Evolutionary conservation across 345 rosid species (phyloP).

Genomic region (Raphanus raphanistrum): DNA sequence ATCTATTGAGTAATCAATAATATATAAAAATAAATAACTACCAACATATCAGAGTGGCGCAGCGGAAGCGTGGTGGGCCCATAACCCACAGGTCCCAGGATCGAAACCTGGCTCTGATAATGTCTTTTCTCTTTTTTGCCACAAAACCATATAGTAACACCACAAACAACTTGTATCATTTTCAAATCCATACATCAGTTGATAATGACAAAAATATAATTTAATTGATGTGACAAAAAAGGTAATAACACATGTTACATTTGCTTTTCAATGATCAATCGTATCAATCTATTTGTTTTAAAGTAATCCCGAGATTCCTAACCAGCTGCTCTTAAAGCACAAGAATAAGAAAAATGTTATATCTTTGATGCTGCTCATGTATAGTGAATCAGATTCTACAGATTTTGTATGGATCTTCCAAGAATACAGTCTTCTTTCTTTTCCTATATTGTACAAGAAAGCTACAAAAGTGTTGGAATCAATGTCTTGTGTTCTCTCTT

Average conservation of each 20-base stretch:
- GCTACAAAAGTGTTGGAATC: slow-evolving; percentile 24
- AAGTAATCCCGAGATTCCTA: background rate
- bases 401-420: slow-evolving; percentile 19
- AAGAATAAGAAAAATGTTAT: slow-evolving; percentile 6
- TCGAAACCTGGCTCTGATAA: slow-evolving; percentile 67
- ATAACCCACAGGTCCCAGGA: slow-evolving; percentile 84
- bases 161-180: background rate
- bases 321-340: slow-evolving; percentile 15
- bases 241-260: background rate
- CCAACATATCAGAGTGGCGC: slow-evolving; percentile 62
- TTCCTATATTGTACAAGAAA: slow-evolving; percentile 39
- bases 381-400: slow-evolving; percentile 25
- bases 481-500: slow-evolving; percentile 6
- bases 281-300: background rate
- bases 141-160: background rate
- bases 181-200: background rate
- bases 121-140: background rate
- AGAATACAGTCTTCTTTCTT: slow-evolving; percentile 22
- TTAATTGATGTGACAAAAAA: background rate
- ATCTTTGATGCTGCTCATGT: slow-evolving; percentile 23
- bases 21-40: background rate
- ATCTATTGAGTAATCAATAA: too few relatives aligned
- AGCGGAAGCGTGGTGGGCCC: slow-evolving; percentile 90
- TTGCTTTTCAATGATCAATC: background rate
- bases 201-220: slow-evolving; percentile 26